Base-by-base conservation (phyloP, 768 basidiomycete species). In the Naganishia friedmannii region DNA sequence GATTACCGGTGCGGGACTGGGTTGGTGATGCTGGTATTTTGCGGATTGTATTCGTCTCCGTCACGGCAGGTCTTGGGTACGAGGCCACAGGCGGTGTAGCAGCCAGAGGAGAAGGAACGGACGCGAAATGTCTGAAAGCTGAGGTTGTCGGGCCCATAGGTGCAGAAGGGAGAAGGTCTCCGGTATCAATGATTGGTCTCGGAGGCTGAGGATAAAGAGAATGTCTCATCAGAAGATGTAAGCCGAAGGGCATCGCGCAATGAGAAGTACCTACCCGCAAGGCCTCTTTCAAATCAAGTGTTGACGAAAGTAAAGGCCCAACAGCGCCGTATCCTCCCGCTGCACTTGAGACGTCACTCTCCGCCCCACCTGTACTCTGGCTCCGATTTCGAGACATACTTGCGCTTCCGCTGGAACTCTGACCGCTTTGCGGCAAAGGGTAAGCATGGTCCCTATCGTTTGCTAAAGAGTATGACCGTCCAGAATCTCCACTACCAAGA, bases 141-240 rank as follows among this genome's bases (percentile, higher is more conserved):
- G 72, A 58, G 15, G 72, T 66, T 1, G 73, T 68, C 2, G 74
- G 66, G 53, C 60, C 58, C 48, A 66, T 29, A 34, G 80, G 77
- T 19, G 77, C 76, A 0, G 77, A 76, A 9, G 77, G 77, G 10
- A 77, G 65, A 17, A 80, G 66, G 53, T 80, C 78, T 19, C 75
- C 67, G 10, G 75, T 65, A 21, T 77, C 77, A 19, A 77, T 74
- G 19, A 75, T 72, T 17, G 74, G 68, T 8, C 77, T 67, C 12
- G 80, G 75, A 21, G 78, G 68, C 77, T 77, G 56, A 4, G 37
- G 13, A 56, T 28, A 29, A 46, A 65, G n/a, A 70, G 48, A 4
- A 48, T 29, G 34, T 29, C 42, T 29, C 17, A 8, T 39, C 9
- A 39, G n/a, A 12, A 39, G 21, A 39, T 37, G 12, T 28, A 26